Conservation (phyloP, 495 filamentous ascomycete species). For the Neurospora hispaniola region DNA sequence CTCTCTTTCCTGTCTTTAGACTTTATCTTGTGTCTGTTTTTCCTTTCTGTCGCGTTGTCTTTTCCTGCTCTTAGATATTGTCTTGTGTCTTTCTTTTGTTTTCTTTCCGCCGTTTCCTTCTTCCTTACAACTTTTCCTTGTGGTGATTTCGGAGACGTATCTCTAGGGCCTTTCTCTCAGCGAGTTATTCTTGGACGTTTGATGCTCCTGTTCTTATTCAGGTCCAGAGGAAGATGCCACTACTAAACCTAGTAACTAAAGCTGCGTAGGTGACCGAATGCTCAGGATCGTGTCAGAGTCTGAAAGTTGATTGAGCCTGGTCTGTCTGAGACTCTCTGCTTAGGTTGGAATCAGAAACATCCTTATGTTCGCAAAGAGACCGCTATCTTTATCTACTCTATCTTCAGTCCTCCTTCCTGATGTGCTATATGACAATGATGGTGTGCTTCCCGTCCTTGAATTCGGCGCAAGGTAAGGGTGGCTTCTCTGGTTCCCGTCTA, state of each 20-base stretch:
- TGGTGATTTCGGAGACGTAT: background rate
- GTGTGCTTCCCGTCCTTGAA: background rate
- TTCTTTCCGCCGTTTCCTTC: background rate
- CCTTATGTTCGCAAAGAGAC: background rate
- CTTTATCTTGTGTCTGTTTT: too few relatives aligned
- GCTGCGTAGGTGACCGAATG: background rate
- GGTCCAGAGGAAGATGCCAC: background rate
- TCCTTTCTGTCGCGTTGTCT: background rate
- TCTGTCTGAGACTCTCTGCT: background rate
- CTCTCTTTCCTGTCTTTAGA: too few relatives aligned
- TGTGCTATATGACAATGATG: background rate
- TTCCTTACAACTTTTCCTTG: background rate
- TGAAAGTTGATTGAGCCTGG: background rate
- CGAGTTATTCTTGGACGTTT: too few relatives aligned
- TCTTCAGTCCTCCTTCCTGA: background rate
- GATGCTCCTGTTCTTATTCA: background rate
- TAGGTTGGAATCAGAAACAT: background rate
- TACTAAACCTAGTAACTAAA: background rate
- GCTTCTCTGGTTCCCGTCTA: background rate
- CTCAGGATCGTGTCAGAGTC: background rate
- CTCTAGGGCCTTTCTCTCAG: background rate
- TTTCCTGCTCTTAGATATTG: too few relatives aligned
- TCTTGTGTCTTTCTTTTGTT: background rate
- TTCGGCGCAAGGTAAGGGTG: background rate
- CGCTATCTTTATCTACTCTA: background rate